Percentiles rank a stretch among this genome's conserved stretches.
Conservation (phyloP, 148 eudicot genomes). For the Linanthus parryae region DNA sequence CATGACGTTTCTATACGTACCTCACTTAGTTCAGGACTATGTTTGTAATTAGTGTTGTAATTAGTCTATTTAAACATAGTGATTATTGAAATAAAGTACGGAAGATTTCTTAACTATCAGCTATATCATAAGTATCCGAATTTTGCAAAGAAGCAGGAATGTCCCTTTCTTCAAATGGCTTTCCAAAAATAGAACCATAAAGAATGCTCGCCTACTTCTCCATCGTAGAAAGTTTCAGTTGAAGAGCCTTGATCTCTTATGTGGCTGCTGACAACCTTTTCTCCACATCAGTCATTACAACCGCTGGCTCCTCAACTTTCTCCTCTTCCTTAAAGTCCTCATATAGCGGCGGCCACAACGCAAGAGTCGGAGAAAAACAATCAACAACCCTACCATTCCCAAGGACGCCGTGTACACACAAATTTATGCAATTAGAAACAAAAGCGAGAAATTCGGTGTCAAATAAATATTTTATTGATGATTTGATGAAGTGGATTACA, state of each 20-base stretch:
- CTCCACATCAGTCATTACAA: constrained; percentile 29
- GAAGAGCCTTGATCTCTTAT: constrained; percentile 53
- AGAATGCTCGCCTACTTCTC: constrained; percentile 64
- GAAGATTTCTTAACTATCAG: too few species aligned
- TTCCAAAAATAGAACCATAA: constrained; percentile 68
- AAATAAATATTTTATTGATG: too few species aligned
- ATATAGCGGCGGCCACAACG: constrained; percentile 62
- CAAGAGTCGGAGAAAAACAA: constrained; percentile 44
- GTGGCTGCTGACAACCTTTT: constrained; percentile 28
- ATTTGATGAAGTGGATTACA: too few species aligned
- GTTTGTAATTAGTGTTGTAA: too few species aligned
- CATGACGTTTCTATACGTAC: too few species aligned
- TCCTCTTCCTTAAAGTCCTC: constrained; percentile 37
- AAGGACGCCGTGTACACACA: too few species aligned
- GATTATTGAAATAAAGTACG: too few species aligned
- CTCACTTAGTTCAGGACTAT: too few species aligned
- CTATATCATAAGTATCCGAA: constrained; percentile 42
- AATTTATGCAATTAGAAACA: too few species aligned
- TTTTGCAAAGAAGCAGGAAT: constrained; percentile 43
- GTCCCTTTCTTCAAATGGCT: constrained; percentile 56
- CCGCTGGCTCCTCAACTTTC: constrained; percentile 22
- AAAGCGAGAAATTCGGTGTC: too few species aligned
- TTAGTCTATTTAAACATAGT: too few species aligned
- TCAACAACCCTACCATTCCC: constrained; percentile 52
- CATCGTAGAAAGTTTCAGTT: constrained; percentile 41